Evolutionary conservation across 495 filamentous ascomycete genomes (phyloP), one percentile per base, ranked within the genome.

Genomic region (Letharia lupina): DNA sequence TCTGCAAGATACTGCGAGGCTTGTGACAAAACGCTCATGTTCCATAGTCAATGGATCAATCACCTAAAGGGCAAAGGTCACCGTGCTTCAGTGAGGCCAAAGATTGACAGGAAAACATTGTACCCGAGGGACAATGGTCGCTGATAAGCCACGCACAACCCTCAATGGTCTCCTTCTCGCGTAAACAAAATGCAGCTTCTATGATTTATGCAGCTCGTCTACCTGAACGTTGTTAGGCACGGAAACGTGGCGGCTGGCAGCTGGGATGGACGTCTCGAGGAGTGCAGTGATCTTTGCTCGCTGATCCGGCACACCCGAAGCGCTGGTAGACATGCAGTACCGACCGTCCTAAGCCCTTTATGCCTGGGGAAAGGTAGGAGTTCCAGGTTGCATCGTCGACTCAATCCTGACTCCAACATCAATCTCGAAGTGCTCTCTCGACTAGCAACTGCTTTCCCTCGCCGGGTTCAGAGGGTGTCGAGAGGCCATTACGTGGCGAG

Each of bases 21-120:
- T 10, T 99, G 94, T 72, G 69, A 80, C 15, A 87, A 87, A 64
- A 88, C 86, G 6, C 78, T 88, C 59, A 78, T 86, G 45, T 87
- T 84, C 1, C 84, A 91, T 70, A 82, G 87, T 56, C 82, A 91
- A 66, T 98, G 93, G 92, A 73, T 83, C 41, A 76, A 77, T 50
- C 94, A 98, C 75, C 71, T 92, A 8, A 84, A 83, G 64, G 86
- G 91, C 65, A 81, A 81, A 60, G 77, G 75, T 41, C 91, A 96
- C 69, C 80, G 75, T 69, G 74, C 76, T 64, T 75, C 73, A 4
- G 48, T 82, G 16, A 80, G 56, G 28, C 66, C 63, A 37, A 65
- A 61, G 35, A 50, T 56, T 20, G 66, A 68, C 50, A 66, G 68
- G 66, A 18, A 62, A 47, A 47, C 52, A 23, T 37, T 70, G 23